Base-by-base conservation (phyloP, 2,329 filamentous ascomycete species). In the Colletotrichum orbiculare region DNA sequence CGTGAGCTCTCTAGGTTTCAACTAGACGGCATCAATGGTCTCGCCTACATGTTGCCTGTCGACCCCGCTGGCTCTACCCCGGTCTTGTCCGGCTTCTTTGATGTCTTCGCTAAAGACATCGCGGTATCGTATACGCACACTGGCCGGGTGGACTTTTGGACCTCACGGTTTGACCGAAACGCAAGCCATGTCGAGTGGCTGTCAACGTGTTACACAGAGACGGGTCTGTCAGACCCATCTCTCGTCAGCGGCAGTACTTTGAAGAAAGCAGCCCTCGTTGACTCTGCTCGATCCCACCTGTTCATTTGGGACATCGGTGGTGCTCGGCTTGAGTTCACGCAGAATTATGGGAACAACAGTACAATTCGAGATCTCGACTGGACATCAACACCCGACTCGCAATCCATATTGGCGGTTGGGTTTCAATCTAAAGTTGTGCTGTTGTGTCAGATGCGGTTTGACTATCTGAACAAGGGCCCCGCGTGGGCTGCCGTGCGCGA, bases 291-390 rank as follows among this genome's bases (percentile, higher is more conserved):
- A 67, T 93, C 90, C 0, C 87, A 89, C 45, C 79, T 97, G 54
- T 96, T 92, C 0, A 97, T 97, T 54, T 97, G 94, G 95, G 94
- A 97, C 73, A 91, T 93, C 10, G 88, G 90, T 67, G 92, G 91
- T 60, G 89, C 89, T 2, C 90, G 93, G 67, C 83, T 97, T 6
- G 94, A 97, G 75, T 94, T 92, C 72, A 86, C 92, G 67, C 87
- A 95, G 71, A 85, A 88, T 37, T 96, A 94, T 68, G 85, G 90
- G 68, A 83, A 85, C 11, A 85, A 91, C 65, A 91, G 96, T 71
- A 86, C 85, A 6, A 93, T 97, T 45, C 89, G 91, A 68, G 94
- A 97, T 75, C 85, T 97, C 11, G 94, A 97, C 75, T 97, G 95
- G 95, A 95, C 94, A 1, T 95, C 92, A 3, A 97, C 94, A 0